phyloP scores from a whole-genome alignment of 2,329 filamentous ascomycete species.

The Nigrospora sphaerica region DNA sequence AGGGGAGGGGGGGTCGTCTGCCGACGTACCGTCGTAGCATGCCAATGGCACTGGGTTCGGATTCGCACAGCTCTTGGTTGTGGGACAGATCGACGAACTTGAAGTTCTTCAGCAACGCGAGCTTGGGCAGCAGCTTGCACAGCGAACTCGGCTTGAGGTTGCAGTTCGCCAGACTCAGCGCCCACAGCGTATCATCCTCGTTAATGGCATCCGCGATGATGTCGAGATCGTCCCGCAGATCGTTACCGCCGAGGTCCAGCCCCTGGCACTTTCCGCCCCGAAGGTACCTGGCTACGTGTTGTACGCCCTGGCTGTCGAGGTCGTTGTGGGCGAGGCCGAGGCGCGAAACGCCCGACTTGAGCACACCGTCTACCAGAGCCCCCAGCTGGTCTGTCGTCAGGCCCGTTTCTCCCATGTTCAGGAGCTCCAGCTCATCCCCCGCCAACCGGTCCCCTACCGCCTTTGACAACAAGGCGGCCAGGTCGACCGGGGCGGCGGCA shows the following conservation, averaged over 20 bases:
- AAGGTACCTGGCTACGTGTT: slow-evolving; percentile 71
- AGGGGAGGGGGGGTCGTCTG: slow-evolving; percentile 6
- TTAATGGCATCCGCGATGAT: slow-evolving; percentile 44
- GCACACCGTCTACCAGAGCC: slow-evolving; percentile 73
- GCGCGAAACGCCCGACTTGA: slow-evolving; percentile 68
- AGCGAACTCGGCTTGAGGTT: slow-evolving; percentile 68
- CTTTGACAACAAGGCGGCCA: slow-evolving; percentile 63
- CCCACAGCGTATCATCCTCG: slow-evolving; percentile 56
- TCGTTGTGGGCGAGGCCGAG: slow-evolving; percentile 79
- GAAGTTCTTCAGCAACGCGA: slow-evolving; percentile 64
- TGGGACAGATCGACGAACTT: slow-evolving; percentile 90
- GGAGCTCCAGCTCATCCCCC: slow-evolving; percentile 69
- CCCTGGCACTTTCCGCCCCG: slow-evolving; percentile 74
- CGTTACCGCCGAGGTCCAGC: slow-evolving; percentile 82
- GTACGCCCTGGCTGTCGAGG: slow-evolving; percentile 65
- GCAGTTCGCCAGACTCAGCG: slow-evolving; percentile 80
- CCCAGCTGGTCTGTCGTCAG: slow-evolving; percentile 65
- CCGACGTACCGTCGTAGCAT: slow-evolving; percentile 62
- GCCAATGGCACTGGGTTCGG: slow-evolving; percentile 64
- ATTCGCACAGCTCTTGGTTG: slow-evolving; percentile 73
- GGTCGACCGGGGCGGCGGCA: slow-evolving; percentile 29
- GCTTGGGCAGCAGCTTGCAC: slow-evolving; percentile 65
- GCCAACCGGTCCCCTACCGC: slow-evolving; percentile 71
- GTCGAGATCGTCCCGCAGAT: slow-evolving; percentile 51
- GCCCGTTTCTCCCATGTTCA: slow-evolving; percentile 76